phyloP scores from a whole-genome alignment of 2,329 filamentous ascomycete species.

The Talaromyces verruculosus region DNA sequence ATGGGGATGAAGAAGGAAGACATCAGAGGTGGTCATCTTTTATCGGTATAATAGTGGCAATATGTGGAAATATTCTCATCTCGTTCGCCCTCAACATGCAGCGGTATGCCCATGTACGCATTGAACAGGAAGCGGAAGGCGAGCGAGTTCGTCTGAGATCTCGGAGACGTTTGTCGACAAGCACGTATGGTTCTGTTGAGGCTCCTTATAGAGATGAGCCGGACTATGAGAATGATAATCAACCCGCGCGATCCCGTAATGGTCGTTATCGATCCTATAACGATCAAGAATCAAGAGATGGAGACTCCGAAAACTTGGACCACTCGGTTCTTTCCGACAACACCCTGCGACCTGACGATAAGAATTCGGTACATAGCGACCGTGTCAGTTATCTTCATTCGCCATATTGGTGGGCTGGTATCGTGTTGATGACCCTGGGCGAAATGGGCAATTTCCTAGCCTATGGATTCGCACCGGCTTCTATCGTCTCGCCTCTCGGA shows the following conservation, averaged over 20 bases:
- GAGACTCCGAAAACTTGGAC: constrained; percentile 26
- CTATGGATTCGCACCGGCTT: constrained; percentile 95
- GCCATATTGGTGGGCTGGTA: constrained; percentile 94
- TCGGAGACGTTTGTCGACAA: constrained; percentile 40
- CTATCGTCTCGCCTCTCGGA: constrained; percentile 92
- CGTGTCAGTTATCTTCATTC: constrained; percentile 79
- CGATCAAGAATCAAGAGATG: constrained; percentile 33
- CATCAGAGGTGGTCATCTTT: constrained; percentile 72
- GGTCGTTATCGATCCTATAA: constrained; percentile 15
- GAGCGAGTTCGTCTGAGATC: constrained; percentile 45
- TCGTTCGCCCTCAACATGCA: constrained; percentile 95
- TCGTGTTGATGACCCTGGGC: constrained; percentile 86
- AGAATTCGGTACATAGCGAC: constrained; percentile 38
- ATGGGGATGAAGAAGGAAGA: constrained; percentile 24
- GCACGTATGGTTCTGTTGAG: constrained; percentile 48
- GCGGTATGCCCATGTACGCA: constrained; percentile 85
- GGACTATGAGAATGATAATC: constrained; percentile 17
- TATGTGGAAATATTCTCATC: constrained; percentile 89
- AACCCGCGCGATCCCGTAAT: background rate
- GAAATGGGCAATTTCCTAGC: constrained; percentile 96
- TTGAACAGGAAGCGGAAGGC: constrained; percentile 68
- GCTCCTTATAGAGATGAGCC: constrained; percentile 23
- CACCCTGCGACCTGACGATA: constrained; percentile 26
- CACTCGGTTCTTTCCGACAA: constrained; percentile 43
- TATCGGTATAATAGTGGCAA: constrained; percentile 91